These are phyloP conservation scores for Dalbergia cochinchinensis DNA, from an alignment of 306 rosid species.

Conservation along the genomic window DNA sequence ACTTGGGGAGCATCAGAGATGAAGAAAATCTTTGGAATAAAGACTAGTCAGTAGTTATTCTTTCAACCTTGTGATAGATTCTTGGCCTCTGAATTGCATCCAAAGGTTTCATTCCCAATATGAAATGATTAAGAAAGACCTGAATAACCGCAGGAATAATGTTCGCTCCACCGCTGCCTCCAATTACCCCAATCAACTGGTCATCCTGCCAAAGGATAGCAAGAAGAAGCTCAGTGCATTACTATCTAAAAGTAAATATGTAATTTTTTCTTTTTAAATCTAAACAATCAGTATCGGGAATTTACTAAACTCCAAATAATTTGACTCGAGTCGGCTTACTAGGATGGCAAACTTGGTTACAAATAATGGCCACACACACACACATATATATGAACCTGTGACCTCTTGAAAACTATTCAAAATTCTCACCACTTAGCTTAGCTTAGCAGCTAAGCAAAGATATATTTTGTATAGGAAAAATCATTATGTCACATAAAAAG, in stretches of 20 bases:
- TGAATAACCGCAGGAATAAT: slow-evolving; percentile 78
- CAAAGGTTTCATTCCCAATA: slow-evolving; percentile 77
- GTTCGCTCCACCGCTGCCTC: slow-evolving; percentile 90
- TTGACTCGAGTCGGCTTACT: background rate
- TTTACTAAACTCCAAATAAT: background rate
- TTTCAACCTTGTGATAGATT: slow-evolving; percentile 68
- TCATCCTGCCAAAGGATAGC: slow-evolving; percentile 62
- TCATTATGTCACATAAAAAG: background rate
- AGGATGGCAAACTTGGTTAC: background rate
- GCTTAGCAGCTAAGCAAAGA: background rate
- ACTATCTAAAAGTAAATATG: slow-evolving; percentile 1
- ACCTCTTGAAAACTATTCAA: background rate
- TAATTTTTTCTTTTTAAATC: background rate
- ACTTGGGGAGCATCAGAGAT: background rate
- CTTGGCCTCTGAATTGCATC: slow-evolving; percentile 82
- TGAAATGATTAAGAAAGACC: slow-evolving; percentile 75
- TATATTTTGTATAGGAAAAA: background rate
- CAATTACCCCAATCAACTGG: slow-evolving; percentile 75
- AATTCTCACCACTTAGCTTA: background rate
- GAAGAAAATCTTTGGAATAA: slow-evolving; percentile 9
- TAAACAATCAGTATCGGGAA: background rate
- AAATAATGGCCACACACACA: background rate
- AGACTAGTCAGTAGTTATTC: slow-evolving; percentile 22
- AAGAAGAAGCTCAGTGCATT: background rate
- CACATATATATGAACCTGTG: background rate